Evolutionary conservation across 306 rosid species (phyloP), one percentile per base, ranked within the genome.

Genomic region (Trichosanthes truncata): DNA sequence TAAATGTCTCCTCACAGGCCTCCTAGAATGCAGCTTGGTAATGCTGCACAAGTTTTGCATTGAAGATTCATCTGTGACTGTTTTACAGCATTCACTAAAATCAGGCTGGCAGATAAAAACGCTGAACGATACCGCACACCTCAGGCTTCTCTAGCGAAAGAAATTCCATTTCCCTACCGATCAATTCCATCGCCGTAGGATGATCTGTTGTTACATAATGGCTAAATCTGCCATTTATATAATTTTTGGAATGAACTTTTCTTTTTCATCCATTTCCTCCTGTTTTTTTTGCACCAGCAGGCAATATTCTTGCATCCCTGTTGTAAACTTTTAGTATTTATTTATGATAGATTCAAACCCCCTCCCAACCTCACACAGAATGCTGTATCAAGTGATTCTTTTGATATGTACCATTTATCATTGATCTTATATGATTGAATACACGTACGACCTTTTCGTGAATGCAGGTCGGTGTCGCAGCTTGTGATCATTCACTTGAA

Each of bases 91-190:
- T 89, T 91, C 99, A 52, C 87, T 90, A 86, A 90, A 88, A 87
- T 83, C 97, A 38, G 99, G 99, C 77, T 95, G 97, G 99, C 99
- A 91, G 93, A 91, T 95, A 25, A 95, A 91, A 84, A 86, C 93
- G 79, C 57, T 91, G 85, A 95, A 95, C 21, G 99, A 95, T 78
- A 93, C 97, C 11, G 89, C 96, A 2, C 97, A 95, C 87, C 99
- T 95, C 69, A 85, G 99, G 90, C 97, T 95, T 80, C 93, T 95
- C 77, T 95, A 93, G 83, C 67, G 20, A 51, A 60, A 48, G 63
- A 18, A 21, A 40, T 25, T 51, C n/a, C 62, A 63, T 59, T 60
- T 51, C 45, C 25, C 59, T 20, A 20, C 9, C 8, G 59, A 8
- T 46, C 25, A 14, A 65, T 36, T 65, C 77, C 25, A 13, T 25